phyloP scores from a whole-genome alignment of 306 rosid species.

The Senna siamea region DNA sequence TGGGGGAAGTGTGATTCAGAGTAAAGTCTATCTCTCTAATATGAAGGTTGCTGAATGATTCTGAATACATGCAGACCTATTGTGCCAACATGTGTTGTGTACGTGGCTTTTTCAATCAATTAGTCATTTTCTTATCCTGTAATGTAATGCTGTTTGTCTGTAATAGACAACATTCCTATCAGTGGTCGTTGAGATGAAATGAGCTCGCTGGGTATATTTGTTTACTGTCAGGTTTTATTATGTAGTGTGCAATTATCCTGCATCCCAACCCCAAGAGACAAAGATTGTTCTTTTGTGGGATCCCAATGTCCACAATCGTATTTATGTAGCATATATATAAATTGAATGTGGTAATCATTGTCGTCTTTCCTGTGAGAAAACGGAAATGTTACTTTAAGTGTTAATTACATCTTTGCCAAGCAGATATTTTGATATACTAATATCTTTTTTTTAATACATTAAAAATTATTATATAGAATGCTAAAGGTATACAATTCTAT shows the following conservation, averaged over 20 bases:
- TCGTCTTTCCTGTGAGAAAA: too few species aligned
- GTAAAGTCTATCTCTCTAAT: slow-evolving; percentile 94
- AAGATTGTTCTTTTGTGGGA: slow-evolving; percentile 1
- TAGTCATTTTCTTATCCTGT: slow-evolving; percentile 41
- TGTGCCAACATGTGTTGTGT: slow-evolving; percentile 27
- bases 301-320: background rate
- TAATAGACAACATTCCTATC: slow-evolving; percentile 37
- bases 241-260: slow-evolving; percentile 28
- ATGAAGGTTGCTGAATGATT: slow-evolving; percentile 86
- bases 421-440: too few species aligned
- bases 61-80: slow-evolving; percentile 12
- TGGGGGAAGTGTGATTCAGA: slow-evolving; percentile 88
- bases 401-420: too few species aligned
- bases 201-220: background rate
- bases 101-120: slow-evolving; percentile 45
- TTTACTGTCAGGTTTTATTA: slow-evolving; percentile 18
- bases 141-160: slow-evolving; percentile 44
- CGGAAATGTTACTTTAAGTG: too few species aligned
- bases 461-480: too few species aligned
- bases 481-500: too few species aligned
- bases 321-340: background rate
- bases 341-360: slow-evolving; percentile 8
- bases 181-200: slow-evolving; percentile 38
- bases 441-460: too few species aligned
- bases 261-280: slow-evolving; percentile 18